Base-by-base conservation (phyloP, 768 basidiomycete genomes). In the Agrocybe pediades region DNA sequence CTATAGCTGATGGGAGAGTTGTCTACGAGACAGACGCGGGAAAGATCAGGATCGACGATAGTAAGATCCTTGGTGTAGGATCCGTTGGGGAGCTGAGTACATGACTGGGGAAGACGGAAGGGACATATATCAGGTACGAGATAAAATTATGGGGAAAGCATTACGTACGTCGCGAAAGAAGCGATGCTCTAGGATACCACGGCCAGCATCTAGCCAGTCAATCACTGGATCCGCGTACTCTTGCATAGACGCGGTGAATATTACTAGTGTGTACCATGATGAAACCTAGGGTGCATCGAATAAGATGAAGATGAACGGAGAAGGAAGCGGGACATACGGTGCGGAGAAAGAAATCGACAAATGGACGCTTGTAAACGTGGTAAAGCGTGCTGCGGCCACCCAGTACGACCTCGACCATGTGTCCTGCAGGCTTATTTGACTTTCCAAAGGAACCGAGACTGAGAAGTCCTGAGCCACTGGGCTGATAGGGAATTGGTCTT, bases 181-280 rank as follows among this genome's bases (percentile, higher is more conserved):
- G 29, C 95, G 85, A 57, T 90, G 88, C 2, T 80, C 84, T 29
- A 99, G 83, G 53, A 98, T 91, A 16, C 95, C 95, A 41, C 93
- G 83, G 3, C 95, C 93, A 50, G 88, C 93, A 67, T 99, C 97
- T 49, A 99, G 75, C 97, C 97, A 99, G 72, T 99, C 97, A 61
- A 99, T 99, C 24, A 99, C 95, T 0, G 97, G 97, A 75, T 99
- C 97, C 56, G 97, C 97, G 69, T 99, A 99, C 72, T 99, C 97
- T 65, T 95, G 90, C 92, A 99, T 93, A 8, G 96, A 98, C 6
- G 97, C 97, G 26, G 97, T 99, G 73, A 96, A 99, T 58, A 99
- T 94, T 49, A 99, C 95, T 55, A 99, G 83, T 1, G 95, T 98
- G 73, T 99, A 99, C 97, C 97, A 99, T 21, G 87, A 80, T 25